Conservation (phyloP, 2,329 filamentous ascomycete genomes). For the Fusarium buxicola region DNA sequence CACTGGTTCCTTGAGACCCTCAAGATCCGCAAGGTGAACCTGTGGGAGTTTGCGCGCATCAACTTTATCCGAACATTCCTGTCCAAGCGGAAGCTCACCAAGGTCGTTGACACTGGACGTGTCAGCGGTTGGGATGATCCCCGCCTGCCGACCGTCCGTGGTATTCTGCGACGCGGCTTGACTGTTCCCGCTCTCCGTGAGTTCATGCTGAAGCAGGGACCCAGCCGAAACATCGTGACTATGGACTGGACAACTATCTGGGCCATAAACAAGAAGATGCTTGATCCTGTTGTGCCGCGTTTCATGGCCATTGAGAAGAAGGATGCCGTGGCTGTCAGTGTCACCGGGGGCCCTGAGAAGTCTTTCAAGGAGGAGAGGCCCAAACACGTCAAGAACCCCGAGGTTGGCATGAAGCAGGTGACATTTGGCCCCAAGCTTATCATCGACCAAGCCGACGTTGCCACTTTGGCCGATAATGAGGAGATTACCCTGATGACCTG, state of each 20-base stretch:
- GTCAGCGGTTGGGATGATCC: conserved; percentile 91
- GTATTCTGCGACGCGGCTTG: conserved; percentile 82
- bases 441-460: conserved; percentile 88
- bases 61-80: conserved; percentile 87
- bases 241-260: conserved; percentile 85
- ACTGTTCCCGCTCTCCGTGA: conserved; percentile 82
- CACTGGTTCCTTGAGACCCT: conserved; percentile 85
- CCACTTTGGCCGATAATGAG: conserved; percentile 83
- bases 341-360: conserved; percentile 73
- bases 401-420: conserved; percentile 87
- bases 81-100: conserved; percentile 87
- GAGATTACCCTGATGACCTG: conserved; percentile 97
- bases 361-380: conserved; percentile 80
- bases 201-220: conserved; percentile 87
- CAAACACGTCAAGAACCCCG: conserved; percentile 89
- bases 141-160: conserved; percentile 85
- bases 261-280: conserved; percentile 83
- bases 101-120: conserved; percentile 79
- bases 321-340: conserved; percentile 75
- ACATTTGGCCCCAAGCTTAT: conserved; percentile 79
- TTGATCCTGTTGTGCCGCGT: conserved; percentile 80
- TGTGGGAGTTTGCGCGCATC: conserved; percentile 88
- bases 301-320: conserved; percentile 79
- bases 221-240: conserved; percentile 83
- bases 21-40: conserved; percentile 79